Conservation (phyloP, 768 basidiomycete genomes). For the Pleurotus salmoneostramineus region DNA sequence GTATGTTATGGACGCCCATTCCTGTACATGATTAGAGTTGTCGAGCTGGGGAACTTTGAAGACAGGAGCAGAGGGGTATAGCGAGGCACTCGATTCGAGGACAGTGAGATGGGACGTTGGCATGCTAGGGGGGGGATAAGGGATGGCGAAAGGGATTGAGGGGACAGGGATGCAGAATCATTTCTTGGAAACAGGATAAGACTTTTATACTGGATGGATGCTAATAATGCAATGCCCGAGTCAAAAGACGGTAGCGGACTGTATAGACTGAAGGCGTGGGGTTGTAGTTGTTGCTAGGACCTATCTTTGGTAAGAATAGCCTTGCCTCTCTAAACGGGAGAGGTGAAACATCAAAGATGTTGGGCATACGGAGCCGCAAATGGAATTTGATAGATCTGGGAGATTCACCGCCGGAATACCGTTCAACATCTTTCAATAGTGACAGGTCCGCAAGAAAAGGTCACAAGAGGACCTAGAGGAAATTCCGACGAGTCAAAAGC, state of each 20-base stretch:
- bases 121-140: constrained; percentile 20
- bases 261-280: constrained; percentile 14
- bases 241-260: constrained; percentile 19
- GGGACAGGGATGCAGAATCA: background rate
- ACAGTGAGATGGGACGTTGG: constrained; percentile 58
- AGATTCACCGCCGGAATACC: constrained; percentile 10
- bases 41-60: constrained; percentile 58
- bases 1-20: constrained; percentile 65
- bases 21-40: constrained; percentile 34
- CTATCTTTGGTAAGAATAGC: constrained; percentile 27
- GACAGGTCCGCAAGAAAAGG: constrained; percentile 5
- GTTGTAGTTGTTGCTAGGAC: constrained; percentile 16
- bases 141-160: background rate
- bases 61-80: constrained; percentile 44
- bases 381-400: constrained; percentile 8
- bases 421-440: constrained; percentile 12
- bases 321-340: constrained; percentile 23
- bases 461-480: constrained; percentile 6
- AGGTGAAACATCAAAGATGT: constrained; percentile 21
- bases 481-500: constrained; percentile 1
- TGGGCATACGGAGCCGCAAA: constrained; percentile 17
- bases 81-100: constrained; percentile 52
- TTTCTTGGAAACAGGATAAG: constrained; percentile 2
- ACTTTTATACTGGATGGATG: constrained; percentile 17
- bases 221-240: constrained; percentile 13